A percentile compares a stretch with the other conserved stretches of the same genome.
These are phyloP conservation scores for Blepharisma stoltei DNA, from an alignment of 73 alveolate genomes.

Conservation along the genomic window DNA sequence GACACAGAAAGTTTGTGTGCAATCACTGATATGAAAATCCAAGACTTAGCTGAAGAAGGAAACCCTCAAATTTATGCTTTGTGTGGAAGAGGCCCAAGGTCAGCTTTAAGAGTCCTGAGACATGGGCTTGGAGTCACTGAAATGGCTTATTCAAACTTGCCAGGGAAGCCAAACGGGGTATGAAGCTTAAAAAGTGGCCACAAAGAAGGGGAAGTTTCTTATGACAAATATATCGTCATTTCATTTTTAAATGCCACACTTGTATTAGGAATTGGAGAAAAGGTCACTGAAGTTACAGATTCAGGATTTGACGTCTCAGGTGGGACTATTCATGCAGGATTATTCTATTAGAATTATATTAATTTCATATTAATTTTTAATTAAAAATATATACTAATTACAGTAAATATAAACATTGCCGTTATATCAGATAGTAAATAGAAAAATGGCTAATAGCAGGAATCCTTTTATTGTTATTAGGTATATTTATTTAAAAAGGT, in stretches of 20 bases:
- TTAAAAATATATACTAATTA: too few relatives aligned
- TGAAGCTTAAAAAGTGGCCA: constrained; percentile 76
- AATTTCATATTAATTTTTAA: too few relatives aligned
- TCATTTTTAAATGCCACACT: constrained; percentile 85
- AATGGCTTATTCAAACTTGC: constrained; percentile 87
- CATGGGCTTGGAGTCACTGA: constrained; percentile 94
- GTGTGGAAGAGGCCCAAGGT: constrained; percentile 93
- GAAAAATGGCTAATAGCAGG: too few relatives aligned
- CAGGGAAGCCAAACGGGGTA: constrained; percentile 93
- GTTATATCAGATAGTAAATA: too few relatives aligned
- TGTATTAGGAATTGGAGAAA: constrained; percentile 89
- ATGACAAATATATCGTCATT: constrained; percentile 89
- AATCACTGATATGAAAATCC: constrained; percentile 88
- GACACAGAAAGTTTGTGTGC: constrained; percentile 61
- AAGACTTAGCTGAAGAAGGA: constrained; percentile 90
- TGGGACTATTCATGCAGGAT: constrained; percentile 69
- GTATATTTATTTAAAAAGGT: too few relatives aligned
- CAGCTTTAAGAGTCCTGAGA: constrained; percentile 87
- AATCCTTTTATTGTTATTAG: too few relatives aligned
- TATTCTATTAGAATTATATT: too few relatives aligned
- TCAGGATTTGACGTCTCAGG: constrained; percentile 66
- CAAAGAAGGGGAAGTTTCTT: constrained; percentile 52
- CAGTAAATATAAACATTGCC: too few relatives aligned
- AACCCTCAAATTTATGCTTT: constrained; percentile 89
- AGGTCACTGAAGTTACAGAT: constrained; percentile 71